Conservation (phyloP, 2,329 filamentous ascomycete genomes). For the Graphium sp. region DNA sequence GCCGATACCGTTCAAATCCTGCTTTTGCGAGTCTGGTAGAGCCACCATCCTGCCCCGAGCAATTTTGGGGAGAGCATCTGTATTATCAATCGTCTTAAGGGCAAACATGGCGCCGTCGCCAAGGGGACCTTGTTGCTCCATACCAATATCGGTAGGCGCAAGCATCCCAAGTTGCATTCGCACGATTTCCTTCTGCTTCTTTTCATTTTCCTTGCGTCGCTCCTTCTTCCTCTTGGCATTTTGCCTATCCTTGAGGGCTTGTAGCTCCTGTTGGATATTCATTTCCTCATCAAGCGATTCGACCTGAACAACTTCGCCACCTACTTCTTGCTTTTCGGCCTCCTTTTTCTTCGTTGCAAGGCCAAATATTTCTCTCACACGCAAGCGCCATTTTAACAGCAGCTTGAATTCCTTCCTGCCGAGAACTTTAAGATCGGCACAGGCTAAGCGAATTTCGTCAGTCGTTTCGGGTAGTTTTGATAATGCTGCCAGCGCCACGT, state of each 20-base stretch:
- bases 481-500: slow-evolving; percentile 74
- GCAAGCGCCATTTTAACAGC: slow-evolving; percentile 76
- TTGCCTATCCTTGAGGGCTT: slow-evolving; percentile 67
- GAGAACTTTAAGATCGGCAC: slow-evolving; percentile 72
- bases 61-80: slow-evolving; percentile 38
- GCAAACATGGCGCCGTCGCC: slow-evolving; percentile 78
- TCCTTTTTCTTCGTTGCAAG: slow-evolving; percentile 58
- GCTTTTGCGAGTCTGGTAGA: slow-evolving; percentile 27
- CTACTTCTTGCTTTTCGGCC: slow-evolving; percentile 22
- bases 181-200: slow-evolving; percentile 86
- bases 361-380: slow-evolving; percentile 79
- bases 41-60: slow-evolving; percentile 65
- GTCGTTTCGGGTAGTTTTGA: slow-evolving; percentile 79
- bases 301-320: slow-evolving; percentile 64
- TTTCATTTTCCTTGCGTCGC: slow-evolving; percentile 75
- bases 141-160: slow-evolving; percentile 85
- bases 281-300: slow-evolving; percentile 92
- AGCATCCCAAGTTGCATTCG: slow-evolving; percentile 97
- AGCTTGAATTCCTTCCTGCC: slow-evolving; percentile 90
- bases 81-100: slow-evolving; percentile 66
- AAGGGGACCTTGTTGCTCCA: slow-evolving; percentile 66
- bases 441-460: slow-evolving; percentile 61
- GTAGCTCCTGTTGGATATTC: slow-evolving; percentile 73
- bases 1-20: slow-evolving; percentile 41
- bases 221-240: slow-evolving; percentile 65